Conservation (phyloP, 345 rosid species). For the Ceriops tagal region DNA sequence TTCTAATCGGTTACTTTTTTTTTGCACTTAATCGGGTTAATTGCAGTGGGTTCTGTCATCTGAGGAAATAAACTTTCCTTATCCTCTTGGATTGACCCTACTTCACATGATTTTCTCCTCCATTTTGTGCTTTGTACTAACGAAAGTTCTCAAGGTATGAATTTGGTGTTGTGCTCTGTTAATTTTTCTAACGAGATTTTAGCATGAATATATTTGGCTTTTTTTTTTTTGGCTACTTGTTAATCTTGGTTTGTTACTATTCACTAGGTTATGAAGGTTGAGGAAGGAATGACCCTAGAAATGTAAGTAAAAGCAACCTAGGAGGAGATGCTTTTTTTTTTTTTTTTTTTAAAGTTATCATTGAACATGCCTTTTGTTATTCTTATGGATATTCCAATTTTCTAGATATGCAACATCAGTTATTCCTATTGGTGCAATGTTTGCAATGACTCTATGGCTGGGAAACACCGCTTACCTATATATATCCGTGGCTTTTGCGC, state of each 20-base stretch:
- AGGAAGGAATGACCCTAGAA: slow-evolving; percentile 92
- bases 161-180: slow-evolving; percentile 5
- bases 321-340: not conserved
- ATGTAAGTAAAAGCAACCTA: slow-evolving; percentile 48
- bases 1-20: not conserved
- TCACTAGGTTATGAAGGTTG: slow-evolving; percentile 71
- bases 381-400: not conserved
- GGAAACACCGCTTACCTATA: slow-evolving; percentile 97
- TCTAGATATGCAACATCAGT: slow-evolving; percentile 62
- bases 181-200: not conserved
- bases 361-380: not conserved
- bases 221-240: not conserved
- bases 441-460: slow-evolving; percentile 98
- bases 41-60: slow-evolving; percentile 98
- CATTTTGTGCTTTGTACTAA: slow-evolving; percentile 71
- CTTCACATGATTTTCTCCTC: slow-evolving; percentile 96
- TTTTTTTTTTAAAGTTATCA: not conserved
- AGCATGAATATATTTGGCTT: not conserved
- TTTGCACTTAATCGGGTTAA: slow-evolving; percentile 7
- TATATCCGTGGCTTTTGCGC: slow-evolving; percentile 94
- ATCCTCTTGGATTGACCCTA: slow-evolving; percentile 93
- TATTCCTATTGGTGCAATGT: slow-evolving; percentile 90
- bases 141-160: slow-evolving; percentile 77
- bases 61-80: slow-evolving; percentile 92
- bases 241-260: slow-evolving; percentile 12